Base-by-base conservation (phyloP, 345 rosid species). In the Hypericum androsaemum region DNA sequence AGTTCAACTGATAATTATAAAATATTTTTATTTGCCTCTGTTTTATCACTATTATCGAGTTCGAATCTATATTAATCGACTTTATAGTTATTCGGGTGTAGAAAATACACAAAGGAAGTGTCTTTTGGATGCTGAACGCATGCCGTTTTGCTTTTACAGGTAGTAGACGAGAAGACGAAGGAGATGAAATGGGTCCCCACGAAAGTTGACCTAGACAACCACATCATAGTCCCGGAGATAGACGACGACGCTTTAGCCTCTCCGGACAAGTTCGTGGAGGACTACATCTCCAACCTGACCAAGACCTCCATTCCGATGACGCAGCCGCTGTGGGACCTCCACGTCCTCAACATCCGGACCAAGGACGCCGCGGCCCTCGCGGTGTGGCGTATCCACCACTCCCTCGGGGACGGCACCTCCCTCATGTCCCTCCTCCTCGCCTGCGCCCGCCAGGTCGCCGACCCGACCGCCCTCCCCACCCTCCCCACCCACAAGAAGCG, bases 381-480 rank as follows among this genome's bases (percentile, higher is more conserved):
- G 36, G 54, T 83, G 56, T 54, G 71, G n/a, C 54, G 80, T 47
- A 44, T 75, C 32, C 90, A 80, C 71, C 90, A 86, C 64, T 80
- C 86, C 0, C n/a, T 82, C 0, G 84, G 95, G 0, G 82, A 86
- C 2, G 80, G 81, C 40, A 66, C 64, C 47, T 86, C 88, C 37
- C 82, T 83, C 11, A 77, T 83, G 63, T 64, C 95, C 40, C 76
- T 72, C 7, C 70, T 86, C 14, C 61, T 83, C 9, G 84, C 81
- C 0, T 71, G 80, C 59, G 69, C 71, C 41, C 64, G 74, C 5
- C 60, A 69, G 57, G 40, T 48, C 46, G 35, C 53, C 5, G 15
- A 70, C 47, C 75, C 76, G 0, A 39, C 44, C 36, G 73, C 66
- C 0, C 43, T 73, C 56, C 73, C 73, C 0, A 52, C 59, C 2